Conservation (phyloP, 768 basidiomycete genomes). For the Psilocybe sp. region DNA sequence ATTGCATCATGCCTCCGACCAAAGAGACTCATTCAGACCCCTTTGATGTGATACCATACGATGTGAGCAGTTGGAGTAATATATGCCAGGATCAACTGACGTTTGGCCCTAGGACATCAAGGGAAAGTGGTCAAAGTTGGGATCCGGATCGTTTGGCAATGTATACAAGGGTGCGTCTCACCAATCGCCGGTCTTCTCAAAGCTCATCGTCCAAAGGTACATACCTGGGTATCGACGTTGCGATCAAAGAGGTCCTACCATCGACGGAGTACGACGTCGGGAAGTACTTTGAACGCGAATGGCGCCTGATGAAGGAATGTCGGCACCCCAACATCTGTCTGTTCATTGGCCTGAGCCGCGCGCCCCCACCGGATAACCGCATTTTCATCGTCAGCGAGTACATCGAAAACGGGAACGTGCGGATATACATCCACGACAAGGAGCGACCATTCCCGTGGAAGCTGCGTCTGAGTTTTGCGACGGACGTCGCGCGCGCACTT, state of each 20-base stretch:
- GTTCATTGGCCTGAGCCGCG: conserved; percentile 86
- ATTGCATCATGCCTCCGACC: background rate
- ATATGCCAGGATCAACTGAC: conserved; percentile 7
- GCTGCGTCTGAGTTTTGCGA: conserved; percentile 90
- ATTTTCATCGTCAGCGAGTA: conserved; percentile 96
- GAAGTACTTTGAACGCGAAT: conserved; percentile 99
- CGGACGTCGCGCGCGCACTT: conserved; percentile 90
- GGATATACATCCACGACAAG: conserved; percentile 87
- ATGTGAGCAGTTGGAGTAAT: conserved; percentile 42
- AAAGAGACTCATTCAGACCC: conserved; percentile 52
- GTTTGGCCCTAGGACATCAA: conserved; percentile 64
- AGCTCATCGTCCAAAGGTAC: conserved; percentile 45
- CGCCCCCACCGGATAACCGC: conserved; percentile 73
- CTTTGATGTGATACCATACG: conserved; percentile 87
- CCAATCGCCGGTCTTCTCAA: background rate
- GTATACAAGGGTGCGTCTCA: conserved; percentile 73
- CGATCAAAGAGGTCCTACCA: conserved; percentile 94
- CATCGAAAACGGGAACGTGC: conserved; percentile 89
- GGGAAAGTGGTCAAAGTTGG: conserved; percentile 85
- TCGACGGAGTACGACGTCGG: conserved; percentile 90
- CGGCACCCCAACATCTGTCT: conserved; percentile 92
- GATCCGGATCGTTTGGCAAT: conserved; percentile 90
- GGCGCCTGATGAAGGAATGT: conserved; percentile 95
- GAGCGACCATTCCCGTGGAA: conserved; percentile 87
- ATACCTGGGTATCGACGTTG: conserved; percentile 95